Conservation (phyloP, 2,329 filamentous ascomycete species). For the Paracoccidioides lutzii region DNA sequence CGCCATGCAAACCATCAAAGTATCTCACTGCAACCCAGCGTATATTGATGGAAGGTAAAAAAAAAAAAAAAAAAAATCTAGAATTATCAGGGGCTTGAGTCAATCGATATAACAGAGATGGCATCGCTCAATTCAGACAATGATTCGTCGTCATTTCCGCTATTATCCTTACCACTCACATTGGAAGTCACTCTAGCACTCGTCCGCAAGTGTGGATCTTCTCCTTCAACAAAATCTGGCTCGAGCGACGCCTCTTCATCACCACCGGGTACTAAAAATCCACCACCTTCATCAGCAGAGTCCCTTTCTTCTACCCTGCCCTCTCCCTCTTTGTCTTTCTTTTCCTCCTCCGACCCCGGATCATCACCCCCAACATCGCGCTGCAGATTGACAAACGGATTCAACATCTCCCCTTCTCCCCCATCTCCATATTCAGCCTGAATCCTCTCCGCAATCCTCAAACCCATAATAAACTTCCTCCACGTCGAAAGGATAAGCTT, state of each 20-base stretch:
- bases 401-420: slow-evolving; percentile 16
- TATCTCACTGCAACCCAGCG: too few relatives aligned
- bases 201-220: neutral
- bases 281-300: slow-evolving; percentile 15
- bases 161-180: neutral
- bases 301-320: slow-evolving; percentile 2
- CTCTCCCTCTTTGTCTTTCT: neutral
- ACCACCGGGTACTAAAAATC: slow-evolving; percentile 21
- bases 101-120: slow-evolving; percentile 1
- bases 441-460: slow-evolving; percentile 69
- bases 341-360: neutral
- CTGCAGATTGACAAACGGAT: slow-evolving; percentile 22
- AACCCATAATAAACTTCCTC: slow-evolving; percentile 75
- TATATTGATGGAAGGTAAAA: too few relatives aligned
- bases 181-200: neutral
- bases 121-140: slow-evolving; percentile 8
- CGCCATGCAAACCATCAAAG: too few relatives aligned
- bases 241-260: slow-evolving; percentile 10
- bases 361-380: neutral
- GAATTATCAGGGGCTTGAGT: neutral
- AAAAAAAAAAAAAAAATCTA: neutral
- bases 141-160: neutral
- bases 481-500: slow-evolving; percentile 63
- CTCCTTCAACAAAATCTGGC: neutral
- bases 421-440: slow-evolving; percentile 56